These are phyloP conservation scores for Candida adriatica DNA, from an alignment of 805 yeast species.

Conservation along the genomic window DNA sequence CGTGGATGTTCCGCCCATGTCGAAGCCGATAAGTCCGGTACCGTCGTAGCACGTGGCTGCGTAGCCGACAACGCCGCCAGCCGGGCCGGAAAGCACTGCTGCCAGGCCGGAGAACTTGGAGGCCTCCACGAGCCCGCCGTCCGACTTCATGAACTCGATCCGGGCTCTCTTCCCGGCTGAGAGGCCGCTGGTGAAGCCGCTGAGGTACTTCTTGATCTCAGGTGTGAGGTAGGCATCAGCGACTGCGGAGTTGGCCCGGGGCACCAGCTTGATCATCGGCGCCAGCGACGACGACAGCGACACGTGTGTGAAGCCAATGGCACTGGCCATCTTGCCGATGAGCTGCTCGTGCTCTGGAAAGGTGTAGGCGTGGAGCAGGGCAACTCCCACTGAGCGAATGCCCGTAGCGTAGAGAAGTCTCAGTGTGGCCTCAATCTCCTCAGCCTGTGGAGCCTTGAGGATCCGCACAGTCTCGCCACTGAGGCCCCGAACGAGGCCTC, in stretches of 20 bases:
- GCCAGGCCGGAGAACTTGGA: constrained; percentile 76
- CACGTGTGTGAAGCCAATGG: constrained; percentile 61
- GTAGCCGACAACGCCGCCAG: constrained; percentile 96
- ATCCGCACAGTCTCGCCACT: constrained; percentile 66
- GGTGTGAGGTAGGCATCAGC: constrained; percentile 86
- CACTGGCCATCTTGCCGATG: constrained; percentile 52
- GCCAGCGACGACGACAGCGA: constrained; percentile 63
- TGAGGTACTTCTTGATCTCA: constrained; percentile 57
- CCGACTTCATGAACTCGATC: constrained; percentile 90
- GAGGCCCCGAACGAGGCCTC: constrained; percentile 41
- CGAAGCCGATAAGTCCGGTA: constrained; percentile 71
- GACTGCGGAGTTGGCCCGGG: constrained; percentile 69
- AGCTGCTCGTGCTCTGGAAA: constrained; percentile 61
- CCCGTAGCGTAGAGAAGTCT: constrained; percentile 46
- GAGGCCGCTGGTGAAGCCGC: constrained; percentile 57
- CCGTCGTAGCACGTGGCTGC: constrained; percentile 71
- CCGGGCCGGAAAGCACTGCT: constrained; percentile 93
- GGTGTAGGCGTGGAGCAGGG: constrained; percentile 67
- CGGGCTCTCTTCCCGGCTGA: constrained; percentile 35
- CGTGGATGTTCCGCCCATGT: constrained; percentile 41
- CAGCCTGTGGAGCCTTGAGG: constrained; percentile 41
- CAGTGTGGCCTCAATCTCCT: constrained; percentile 36
- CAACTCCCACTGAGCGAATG: constrained; percentile 62
- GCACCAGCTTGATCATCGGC: constrained; percentile 74
- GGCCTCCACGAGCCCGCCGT: constrained; percentile 90